Conservation (phyloP, 768 basidiomycete genomes). For the Cytidiella melzeri region DNA sequence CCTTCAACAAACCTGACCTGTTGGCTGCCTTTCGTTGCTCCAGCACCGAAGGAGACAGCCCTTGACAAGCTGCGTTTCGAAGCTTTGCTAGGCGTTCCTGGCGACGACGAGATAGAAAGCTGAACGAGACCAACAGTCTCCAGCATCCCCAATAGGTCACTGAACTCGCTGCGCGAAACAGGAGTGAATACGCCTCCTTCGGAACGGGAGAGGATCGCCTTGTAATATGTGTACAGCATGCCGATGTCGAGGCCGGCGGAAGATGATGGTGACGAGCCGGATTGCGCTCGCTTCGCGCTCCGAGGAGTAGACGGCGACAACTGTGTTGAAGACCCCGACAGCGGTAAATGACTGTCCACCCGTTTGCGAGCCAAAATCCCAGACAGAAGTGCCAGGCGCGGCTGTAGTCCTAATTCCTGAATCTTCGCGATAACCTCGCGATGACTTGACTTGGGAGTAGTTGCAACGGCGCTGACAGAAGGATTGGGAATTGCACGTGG, state of each 20-base stretch:
- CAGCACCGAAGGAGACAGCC: slow-evolving; percentile 48
- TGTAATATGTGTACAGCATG: slow-evolving; percentile 62
- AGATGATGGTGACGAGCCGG: slow-evolving; percentile 26
- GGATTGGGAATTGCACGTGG: slow-evolving; percentile 30
- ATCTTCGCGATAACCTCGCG: slow-evolving; percentile 67
- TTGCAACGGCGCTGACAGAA: slow-evolving; percentile 13
- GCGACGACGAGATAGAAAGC: slow-evolving; percentile 29
- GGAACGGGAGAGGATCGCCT: slow-evolving; percentile 47
- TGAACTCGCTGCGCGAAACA: slow-evolving; percentile 72
- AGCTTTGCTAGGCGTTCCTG: slow-evolving; percentile 38
- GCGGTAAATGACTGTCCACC: slow-evolving; percentile 47
- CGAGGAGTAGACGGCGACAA: slow-evolving; percentile 24
- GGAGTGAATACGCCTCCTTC: slow-evolving; percentile 51
- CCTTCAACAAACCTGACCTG: slow-evolving; percentile 57
- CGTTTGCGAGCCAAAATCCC: slow-evolving; percentile 62
- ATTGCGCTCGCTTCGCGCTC: slow-evolving; percentile 50
- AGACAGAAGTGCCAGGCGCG: slow-evolving; percentile 61
- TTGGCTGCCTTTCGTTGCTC: slow-evolving; percentile 22
- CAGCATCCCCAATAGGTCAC: slow-evolving; percentile 62
- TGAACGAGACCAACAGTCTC: slow-evolving; percentile 68
- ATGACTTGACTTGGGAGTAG: slow-evolving; percentile 13
- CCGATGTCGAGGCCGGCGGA: slow-evolving; percentile 46
- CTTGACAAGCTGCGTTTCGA: slow-evolving; percentile 50
- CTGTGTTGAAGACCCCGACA: slow-evolving; percentile 34
- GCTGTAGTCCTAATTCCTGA: slow-evolving; percentile 64